Evolutionary conservation across 2,329 filamentous ascomycete genomes (phyloP).

Genomic region (Blastomyces parvus): DNA sequence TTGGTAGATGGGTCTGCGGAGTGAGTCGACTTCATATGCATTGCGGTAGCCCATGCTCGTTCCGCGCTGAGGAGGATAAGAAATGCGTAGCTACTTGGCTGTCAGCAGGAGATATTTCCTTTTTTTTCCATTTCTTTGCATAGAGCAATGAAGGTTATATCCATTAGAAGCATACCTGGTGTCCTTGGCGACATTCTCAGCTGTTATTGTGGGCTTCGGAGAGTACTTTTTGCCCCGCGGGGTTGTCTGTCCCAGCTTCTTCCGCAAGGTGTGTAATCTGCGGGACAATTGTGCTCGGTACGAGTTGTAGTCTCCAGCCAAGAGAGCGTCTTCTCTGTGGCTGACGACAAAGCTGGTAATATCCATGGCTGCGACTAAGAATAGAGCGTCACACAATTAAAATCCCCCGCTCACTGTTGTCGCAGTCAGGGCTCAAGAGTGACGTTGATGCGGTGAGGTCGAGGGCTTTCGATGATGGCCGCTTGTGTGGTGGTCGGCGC

Average conservation of each 20-base stretch:
- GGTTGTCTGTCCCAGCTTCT: slow-evolving; percentile 73
- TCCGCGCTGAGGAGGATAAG: slow-evolving; percentile 80
- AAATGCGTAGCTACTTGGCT: slow-evolving; percentile 54
- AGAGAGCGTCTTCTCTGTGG: slow-evolving; percentile 70
- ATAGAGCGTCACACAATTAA: neutral
- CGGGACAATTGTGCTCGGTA: slow-evolving; percentile 74
- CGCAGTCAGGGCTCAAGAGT: too few species aligned
- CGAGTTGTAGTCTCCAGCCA: slow-evolving; percentile 78
- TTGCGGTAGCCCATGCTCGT: slow-evolving; percentile 88
- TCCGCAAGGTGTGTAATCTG: slow-evolving; percentile 71
- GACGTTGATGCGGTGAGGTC: neutral
- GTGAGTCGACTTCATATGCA: slow-evolving; percentile 83
- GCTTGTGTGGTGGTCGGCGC: slow-evolving; percentile 2
- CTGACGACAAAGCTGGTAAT: slow-evolving; percentile 77
- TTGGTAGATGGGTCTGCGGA: slow-evolving; percentile 62
- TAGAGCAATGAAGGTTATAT: neutral
- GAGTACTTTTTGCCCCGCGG: slow-evolving; percentile 80
- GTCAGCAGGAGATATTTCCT: slow-evolving; percentile 10
- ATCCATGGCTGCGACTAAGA: slow-evolving; percentile 53
- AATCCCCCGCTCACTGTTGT: too few species aligned
- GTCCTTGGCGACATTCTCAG: slow-evolving; percentile 64
- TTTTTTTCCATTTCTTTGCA: neutral
- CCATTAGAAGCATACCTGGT: slow-evolving; percentile 53
- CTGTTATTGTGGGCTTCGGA: slow-evolving; percentile 58
- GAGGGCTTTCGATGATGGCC: neutral